Evolutionary conservation across 192 early-diverging fungal species (phyloP), one percentile per base, ranked within the genome.

Genomic region (Umbelopsis vinacea): DNA sequence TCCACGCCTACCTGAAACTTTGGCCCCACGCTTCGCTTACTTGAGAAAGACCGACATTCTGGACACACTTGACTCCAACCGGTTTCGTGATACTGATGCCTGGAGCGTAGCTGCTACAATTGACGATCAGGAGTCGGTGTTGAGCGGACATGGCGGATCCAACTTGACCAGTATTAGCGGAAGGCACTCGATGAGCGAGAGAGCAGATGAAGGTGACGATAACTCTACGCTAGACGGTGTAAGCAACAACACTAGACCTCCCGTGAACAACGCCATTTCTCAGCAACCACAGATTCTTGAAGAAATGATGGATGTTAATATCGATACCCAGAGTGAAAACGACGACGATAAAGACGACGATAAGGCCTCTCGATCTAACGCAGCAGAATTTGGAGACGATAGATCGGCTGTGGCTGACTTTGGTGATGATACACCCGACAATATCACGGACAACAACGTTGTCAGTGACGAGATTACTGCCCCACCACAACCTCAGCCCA

Each of bases 71-170:
- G 77, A 79, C 50, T 38, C 66, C 35, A 50, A 66, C 52, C 73
- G 77, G 15, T 52, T 66, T 23, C 69, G 73, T 23, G 79, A 81
- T 38, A 77, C 79, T n/a, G 79, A 81, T 48, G 38, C 72, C 0
- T 81, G 79, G 79, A 76, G 75, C 68, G 79, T 81, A 4, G 79
- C 79, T 9, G 79, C 79, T 8, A 81, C 79, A 14, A 69, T 81
- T 71, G 79, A 81, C 52, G 79, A 81, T 48, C 73, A 76, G 54
- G 76, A 81, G 24, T 77, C 75, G 1, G 76, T 81, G 8, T 66
- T 81, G 35, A 81, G 79, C 52, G 75, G 69, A 6, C 75, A 76
- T 45, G 79, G 79, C 19, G 69, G 60, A 37, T 50, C 70, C 8
- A 70, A 67, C 26, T 52, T 68, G 22, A 69, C 63, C 21, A 74